phyloP scores from a whole-genome alignment of 2,329 filamentous ascomycete species.

The Diaporthe ampelina region DNA sequence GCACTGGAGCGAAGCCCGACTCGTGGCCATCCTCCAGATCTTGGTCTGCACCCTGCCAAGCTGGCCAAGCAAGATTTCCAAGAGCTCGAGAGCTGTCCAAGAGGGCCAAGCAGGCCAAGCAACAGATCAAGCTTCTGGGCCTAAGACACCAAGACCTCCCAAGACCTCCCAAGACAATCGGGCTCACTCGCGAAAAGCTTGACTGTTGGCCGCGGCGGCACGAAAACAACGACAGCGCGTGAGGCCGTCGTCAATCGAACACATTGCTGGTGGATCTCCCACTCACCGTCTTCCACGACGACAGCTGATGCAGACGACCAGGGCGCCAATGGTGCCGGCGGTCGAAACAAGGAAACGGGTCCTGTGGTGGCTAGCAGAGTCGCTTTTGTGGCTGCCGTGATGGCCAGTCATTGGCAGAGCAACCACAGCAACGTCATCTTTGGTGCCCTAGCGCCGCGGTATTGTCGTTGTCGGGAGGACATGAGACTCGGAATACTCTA shows the following conservation, averaged over 20 bases:
- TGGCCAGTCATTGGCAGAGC: constrained; percentile 24
- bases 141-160: constrained; percentile 22
- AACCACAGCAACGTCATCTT: constrained; percentile 32
- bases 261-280: background rate
- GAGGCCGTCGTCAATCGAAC: constrained; percentile 1
- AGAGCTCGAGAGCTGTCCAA: constrained; percentile 5
- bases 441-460: constrained; percentile 4
- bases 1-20: constrained; percentile 1
- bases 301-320: background rate
- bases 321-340: constrained; percentile 11
- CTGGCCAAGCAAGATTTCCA: constrained; percentile 1
- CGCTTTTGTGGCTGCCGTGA: constrained; percentile 28
- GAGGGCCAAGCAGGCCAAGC: constrained; percentile 29
- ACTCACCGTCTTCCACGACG: background rate
- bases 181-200: constrained; percentile 18
- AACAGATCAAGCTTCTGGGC: constrained; percentile 25
- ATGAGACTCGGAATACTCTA: background rate
- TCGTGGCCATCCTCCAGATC: constrained; percentile 5
- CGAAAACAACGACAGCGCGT: background rate
- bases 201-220: too few species aligned
- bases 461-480: background rate
- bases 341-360: constrained; percentile 22
- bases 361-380: constrained; percentile 8
- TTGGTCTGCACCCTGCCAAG: background rate
- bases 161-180: constrained; percentile 30